phyloP scores from a whole-genome alignment of 345 rosid genomes.

The Syzygium jambos region DNA sequence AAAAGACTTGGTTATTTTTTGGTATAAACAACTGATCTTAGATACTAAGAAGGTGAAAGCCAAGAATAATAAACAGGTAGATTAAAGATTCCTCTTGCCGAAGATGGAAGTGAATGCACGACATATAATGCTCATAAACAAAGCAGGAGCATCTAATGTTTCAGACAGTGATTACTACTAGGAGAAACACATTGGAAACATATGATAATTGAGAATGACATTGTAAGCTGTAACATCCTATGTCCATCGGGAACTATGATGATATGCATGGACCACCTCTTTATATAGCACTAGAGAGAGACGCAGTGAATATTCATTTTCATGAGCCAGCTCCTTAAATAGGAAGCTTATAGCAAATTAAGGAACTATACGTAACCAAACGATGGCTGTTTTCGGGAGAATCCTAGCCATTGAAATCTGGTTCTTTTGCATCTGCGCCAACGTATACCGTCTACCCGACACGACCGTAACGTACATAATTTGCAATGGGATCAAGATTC shows the following conservation, averaged over 20 bases:
- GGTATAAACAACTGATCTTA: background rate
- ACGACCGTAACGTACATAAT: background rate
- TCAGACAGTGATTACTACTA: background rate
- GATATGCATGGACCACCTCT: background rate
- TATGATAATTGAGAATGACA: background rate
- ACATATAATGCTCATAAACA: background rate
- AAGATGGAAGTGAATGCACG: background rate
- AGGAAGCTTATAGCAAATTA: background rate
- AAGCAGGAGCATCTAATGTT: background rate
- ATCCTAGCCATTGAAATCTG: background rate
- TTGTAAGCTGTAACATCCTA: background rate
- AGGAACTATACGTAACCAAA: background rate
- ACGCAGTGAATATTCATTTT: background rate
- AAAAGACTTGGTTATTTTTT: background rate
- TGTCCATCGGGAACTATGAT: background rate
- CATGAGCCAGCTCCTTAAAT: background rate
- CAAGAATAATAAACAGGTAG: background rate
- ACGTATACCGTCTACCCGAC: background rate
- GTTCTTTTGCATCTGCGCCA: background rate
- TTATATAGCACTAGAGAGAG: background rate
- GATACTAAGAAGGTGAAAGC: background rate
- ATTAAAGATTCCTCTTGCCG: background rate
- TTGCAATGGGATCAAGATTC: background rate
- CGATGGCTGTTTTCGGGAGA: background rate
- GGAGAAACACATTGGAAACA: background rate